Evolutionary conservation across 2,329 filamentous ascomycete species (phyloP).

Genomic region (Xylariaceae sp.): DNA sequence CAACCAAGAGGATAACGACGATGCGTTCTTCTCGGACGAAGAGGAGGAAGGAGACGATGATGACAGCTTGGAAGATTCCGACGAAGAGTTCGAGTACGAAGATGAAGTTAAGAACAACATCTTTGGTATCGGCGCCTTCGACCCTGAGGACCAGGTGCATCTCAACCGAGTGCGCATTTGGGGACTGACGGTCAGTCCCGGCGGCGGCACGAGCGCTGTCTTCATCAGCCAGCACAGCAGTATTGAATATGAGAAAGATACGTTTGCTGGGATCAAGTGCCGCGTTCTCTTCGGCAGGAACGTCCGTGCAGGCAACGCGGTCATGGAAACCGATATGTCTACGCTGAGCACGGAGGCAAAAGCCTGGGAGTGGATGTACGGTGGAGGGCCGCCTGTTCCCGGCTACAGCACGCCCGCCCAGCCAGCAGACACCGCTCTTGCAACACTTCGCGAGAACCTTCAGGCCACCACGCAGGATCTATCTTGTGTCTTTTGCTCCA

Average conservation of each 20-base stretch:
- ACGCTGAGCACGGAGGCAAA: conserved; percentile 48
- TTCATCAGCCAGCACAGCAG: conserved; percentile 47
- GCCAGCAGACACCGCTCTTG: conserved; percentile 7
- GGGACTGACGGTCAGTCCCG: conserved; percentile 49
- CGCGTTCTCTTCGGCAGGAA: conserved; percentile 35
- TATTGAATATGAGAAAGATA: conserved; percentile 42
- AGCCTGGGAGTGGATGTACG: conserved; percentile 57
- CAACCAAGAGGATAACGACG: conserved; percentile 30
- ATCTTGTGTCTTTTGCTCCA: conserved; percentile 45
- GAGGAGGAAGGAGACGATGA: conserved; percentile 24
- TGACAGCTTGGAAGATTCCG: conserved; percentile 15
- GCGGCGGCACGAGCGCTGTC: conserved; percentile 46
- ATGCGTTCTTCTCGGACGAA: conserved; percentile 24
- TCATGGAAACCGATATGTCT: neutral
- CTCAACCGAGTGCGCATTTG: conserved; percentile 48
- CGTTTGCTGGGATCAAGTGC: conserved; percentile 35
- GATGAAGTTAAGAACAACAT: conserved; percentile 3
- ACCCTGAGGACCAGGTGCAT: conserved; percentile 40
- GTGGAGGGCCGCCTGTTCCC: conserved; percentile 42
- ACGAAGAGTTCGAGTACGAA: conserved; percentile 31
- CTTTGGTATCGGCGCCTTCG: conserved; percentile 20
- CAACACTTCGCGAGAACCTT: conserved; percentile 37
- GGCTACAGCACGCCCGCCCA: conserved; percentile 30
- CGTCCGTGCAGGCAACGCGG: conserved; percentile 7
- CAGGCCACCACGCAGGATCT: conserved; percentile 34